A percentile compares a stretch with the other conserved stretches of the same genome.
Conservation (phyloP, 768 basidiomycete species). For the Calocera cornea region DNA sequence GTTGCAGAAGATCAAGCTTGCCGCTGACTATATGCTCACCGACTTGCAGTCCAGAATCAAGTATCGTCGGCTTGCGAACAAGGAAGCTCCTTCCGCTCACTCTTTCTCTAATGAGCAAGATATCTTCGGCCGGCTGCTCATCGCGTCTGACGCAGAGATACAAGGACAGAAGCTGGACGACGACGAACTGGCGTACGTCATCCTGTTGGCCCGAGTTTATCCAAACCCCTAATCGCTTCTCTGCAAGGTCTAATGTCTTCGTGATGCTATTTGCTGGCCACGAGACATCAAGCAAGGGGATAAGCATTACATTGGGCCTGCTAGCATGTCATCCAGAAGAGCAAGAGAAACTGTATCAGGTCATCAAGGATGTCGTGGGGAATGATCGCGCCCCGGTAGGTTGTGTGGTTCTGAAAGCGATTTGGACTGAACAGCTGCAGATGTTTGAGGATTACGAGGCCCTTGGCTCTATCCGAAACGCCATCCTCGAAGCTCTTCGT, state of each 20-base stretch:
- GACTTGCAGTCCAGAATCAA: neutral
- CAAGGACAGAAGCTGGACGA: neutral
- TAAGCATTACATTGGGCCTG: constrained; percentile 35
- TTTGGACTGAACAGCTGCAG: too few relatives aligned
- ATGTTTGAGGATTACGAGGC: neutral
- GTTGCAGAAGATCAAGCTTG: neutral
- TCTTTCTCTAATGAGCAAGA: neutral
- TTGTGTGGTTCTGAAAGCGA: neutral
- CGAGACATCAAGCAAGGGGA: constrained; percentile 33
- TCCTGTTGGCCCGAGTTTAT: neutral
- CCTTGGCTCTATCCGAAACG: neutral
- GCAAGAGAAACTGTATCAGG: constrained; percentile 36
- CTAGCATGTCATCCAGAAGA: constrained; percentile 34
- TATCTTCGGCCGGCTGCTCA: neutral
- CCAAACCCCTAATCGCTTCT: neutral
- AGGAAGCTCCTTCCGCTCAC: too few relatives aligned
- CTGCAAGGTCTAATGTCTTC: constrained; percentile 28
- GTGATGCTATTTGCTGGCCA: constrained; percentile 45
- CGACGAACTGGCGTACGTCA: constrained; percentile 13
- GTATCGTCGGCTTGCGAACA: neutral
- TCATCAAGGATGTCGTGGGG: constrained; percentile 32
- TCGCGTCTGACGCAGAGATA: neutral
- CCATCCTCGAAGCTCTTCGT: neutral
- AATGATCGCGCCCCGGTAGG: constrained; percentile 29
- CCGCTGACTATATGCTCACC: neutral